Evolutionary conservation across 495 filamentous ascomycete species (phyloP).

Genomic region (Choiromyces venosus): DNA sequence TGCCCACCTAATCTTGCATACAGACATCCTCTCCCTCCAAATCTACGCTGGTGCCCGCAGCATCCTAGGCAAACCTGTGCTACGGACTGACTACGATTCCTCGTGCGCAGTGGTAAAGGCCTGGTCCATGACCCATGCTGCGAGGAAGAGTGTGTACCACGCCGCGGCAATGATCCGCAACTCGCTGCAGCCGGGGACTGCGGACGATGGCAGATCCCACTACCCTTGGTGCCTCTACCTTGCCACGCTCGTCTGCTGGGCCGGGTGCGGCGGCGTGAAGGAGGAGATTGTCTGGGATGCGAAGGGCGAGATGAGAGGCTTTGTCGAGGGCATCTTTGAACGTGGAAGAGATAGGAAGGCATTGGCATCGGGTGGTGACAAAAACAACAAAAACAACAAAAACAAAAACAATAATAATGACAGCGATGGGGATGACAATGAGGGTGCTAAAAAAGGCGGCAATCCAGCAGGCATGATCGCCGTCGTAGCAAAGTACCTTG

Average conservation of each 20-base stretch:
- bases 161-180: slow-evolving; percentile 47
- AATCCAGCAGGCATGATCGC: slow-evolving; percentile 40
- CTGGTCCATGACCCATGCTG: slow-evolving; percentile 42
- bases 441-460: slow-evolving; percentile 8
- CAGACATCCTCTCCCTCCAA: slow-evolving; percentile 54
- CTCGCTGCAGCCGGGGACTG: slow-evolving; percentile 48
- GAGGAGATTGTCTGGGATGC: slow-evolving; percentile 41
- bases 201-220: slow-evolving; percentile 52
- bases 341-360: slow-evolving; percentile 20
- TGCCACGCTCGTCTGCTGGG: slow-evolving; percentile 52
- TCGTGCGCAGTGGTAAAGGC: slow-evolving; percentile 46
- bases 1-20: slow-evolving; percentile 49
- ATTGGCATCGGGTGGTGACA: background rate
- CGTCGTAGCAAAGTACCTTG: slow-evolving; percentile 51
- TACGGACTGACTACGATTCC: slow-evolving; percentile 47
- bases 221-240: slow-evolving; percentile 55
- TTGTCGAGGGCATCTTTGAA: slow-evolving; percentile 43
- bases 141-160: slow-evolving; percentile 46
- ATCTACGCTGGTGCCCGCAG: slow-evolving; percentile 53
- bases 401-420: slow-evolving; percentile 10
- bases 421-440: slow-evolving; percentile 39
- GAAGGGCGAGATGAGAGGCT: slow-evolving; percentile 44
- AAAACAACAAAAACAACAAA: no score
- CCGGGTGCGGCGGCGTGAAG: slow-evolving; percentile 45
- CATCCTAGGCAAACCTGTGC: slow-evolving; percentile 51